A percentile compares a stretch with the other conserved stretches of the same genome.
These are phyloP conservation scores for Podaxis mareebaensis DNA, from an alignment of 768 basidiomycete genomes.

Conservation along the genomic window DNA sequence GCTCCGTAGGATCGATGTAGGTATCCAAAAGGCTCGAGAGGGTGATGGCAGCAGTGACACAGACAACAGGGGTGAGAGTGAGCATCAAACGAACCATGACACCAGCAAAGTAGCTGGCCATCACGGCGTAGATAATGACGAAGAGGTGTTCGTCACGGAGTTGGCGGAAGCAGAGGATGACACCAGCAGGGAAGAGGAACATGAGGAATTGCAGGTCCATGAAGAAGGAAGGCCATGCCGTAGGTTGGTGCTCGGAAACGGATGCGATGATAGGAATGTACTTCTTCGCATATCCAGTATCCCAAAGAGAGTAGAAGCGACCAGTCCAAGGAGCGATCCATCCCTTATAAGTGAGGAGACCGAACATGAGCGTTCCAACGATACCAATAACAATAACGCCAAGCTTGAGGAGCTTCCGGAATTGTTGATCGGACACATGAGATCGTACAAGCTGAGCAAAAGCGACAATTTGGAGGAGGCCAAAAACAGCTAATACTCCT, in stretches of 20 bases:
- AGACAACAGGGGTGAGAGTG: slow-evolving; percentile 95
- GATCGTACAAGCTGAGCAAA: slow-evolving; percentile 88
- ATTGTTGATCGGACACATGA: slow-evolving; percentile 90
- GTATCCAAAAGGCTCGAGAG: slow-evolving; percentile 86
- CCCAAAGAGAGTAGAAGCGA: slow-evolving; percentile 99
- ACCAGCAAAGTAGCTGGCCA: slow-evolving; percentile 98
- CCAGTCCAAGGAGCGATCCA: slow-evolving; percentile 99
- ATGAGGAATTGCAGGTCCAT: slow-evolving; percentile 99
- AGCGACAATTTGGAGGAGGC: slow-evolving; percentile 92
- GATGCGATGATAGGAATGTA: slow-evolving; percentile 99
- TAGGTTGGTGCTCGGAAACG: slow-evolving; percentile 98
- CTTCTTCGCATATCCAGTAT: slow-evolving; percentile 99
- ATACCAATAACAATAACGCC: slow-evolving; percentile 70
- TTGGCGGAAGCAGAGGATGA: slow-evolving; percentile 90
- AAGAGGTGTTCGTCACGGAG: slow-evolving; percentile 97
- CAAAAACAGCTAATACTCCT: slow-evolving; percentile 75
- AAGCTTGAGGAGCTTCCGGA: slow-evolving; percentile 75
- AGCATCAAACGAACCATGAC: slow-evolving; percentile 99
- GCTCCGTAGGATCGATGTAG: slow-evolving; percentile 84
- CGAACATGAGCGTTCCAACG: slow-evolving; percentile 72
- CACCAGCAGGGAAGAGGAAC: slow-evolving; percentile 97
- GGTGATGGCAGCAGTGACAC: slow-evolving; percentile 89
- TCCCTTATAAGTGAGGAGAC: slow-evolving; percentile 85
- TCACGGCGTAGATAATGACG: slow-evolving; percentile 95
- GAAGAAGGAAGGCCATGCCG: slow-evolving; percentile 99